A percentile compares a stretch with the other conserved stretches of the same genome.
These are phyloP conservation scores for Fraxinus velutina DNA, from an alignment of 305 asterid species.

Conservation along the genomic window DNA sequence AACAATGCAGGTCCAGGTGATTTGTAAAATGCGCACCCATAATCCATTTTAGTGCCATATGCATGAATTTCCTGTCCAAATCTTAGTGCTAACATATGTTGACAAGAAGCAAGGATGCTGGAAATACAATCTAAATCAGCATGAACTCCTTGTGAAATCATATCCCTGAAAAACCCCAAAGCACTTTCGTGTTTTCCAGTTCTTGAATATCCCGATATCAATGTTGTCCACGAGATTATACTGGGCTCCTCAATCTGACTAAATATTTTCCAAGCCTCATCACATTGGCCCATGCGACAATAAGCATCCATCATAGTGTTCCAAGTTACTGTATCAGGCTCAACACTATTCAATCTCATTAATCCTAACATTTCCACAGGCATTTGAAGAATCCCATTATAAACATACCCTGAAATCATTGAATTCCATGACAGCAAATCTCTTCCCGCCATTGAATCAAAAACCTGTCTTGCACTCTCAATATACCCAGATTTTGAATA, in stretches of 20 bases:
- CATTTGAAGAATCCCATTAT: slow-evolving; percentile 28
- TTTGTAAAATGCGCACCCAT: slow-evolving; percentile 22
- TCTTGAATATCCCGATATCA: slow-evolving; percentile 44
- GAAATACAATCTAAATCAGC: slow-evolving; percentile 42
- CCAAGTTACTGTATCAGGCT: slow-evolving; percentile 39
- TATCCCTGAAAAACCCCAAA: slow-evolving; percentile 27
- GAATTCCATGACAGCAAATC: slow-evolving; percentile 39
- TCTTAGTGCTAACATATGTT: slow-evolving; percentile 23
- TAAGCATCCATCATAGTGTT: slow-evolving; percentile 42
- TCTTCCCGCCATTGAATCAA: slow-evolving; percentile 29
- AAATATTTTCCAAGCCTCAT: slow-evolving; percentile 35
- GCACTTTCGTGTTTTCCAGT: slow-evolving; percentile 29
- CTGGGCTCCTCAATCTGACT: slow-evolving; percentile 33
- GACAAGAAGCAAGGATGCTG: slow-evolving; percentile 37
- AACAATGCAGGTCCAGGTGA: slow-evolving; percentile 45
- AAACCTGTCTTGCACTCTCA: slow-evolving; percentile 29
- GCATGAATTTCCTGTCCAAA: slow-evolving; percentile 41
- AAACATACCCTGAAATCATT: slow-evolving; percentile 38
- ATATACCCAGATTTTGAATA: slow-evolving; percentile 36
- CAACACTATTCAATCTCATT: slow-evolving; percentile 30
- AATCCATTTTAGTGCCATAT: slow-evolving; percentile 29
- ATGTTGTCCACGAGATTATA: slow-evolving; percentile 44
- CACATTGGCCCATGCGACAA: slow-evolving; percentile 42
- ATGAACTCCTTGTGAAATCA: slow-evolving; percentile 25
- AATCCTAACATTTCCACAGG: slow-evolving; percentile 30